These are phyloP conservation scores for Mycena epipterygia DNA, from an alignment of 768 basidiomycete species.

Conservation along the genomic window DNA sequence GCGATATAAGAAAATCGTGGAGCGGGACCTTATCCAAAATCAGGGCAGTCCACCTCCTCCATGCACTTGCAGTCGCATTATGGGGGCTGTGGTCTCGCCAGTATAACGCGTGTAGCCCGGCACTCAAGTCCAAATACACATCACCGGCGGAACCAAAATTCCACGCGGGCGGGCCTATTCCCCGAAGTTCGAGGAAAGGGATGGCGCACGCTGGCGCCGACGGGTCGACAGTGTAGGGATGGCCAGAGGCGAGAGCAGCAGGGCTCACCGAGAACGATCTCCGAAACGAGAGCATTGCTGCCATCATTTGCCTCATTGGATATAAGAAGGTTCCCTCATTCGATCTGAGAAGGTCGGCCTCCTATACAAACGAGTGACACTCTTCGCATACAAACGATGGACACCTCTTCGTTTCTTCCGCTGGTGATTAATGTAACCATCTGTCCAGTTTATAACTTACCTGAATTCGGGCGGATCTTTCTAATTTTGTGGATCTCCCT, in stretches of 20 bases:
- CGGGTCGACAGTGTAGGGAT: constrained; percentile 2
- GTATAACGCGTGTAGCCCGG: constrained; percentile 12
- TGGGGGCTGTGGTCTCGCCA: constrained; percentile 9
- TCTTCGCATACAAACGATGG: no score
- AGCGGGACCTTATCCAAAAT: constrained; percentile 8
- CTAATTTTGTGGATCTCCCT: no score
- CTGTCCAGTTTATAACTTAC: no score
- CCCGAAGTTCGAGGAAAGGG: constrained; percentile 42
- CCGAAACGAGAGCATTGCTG: background rate
- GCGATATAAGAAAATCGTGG: background rate
- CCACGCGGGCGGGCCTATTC: constrained; percentile 36
- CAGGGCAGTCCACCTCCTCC: constrained; percentile 6
- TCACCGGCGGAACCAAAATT: constrained; percentile 40
- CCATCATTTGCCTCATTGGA: no score
- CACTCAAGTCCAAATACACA: constrained; percentile 38
- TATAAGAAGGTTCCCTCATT: no score
- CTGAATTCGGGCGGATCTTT: no score
- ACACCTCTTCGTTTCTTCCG: no score
- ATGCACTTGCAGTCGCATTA: background rate
- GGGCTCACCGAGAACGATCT: constrained; percentile 1
- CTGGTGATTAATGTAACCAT: no score
- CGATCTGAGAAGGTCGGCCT: no score
- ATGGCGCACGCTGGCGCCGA: constrained; percentile 7
- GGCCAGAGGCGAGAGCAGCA: background rate
- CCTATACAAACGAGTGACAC: no score